Evolutionary conservation across 805 yeast genomes (phyloP).

Genomic region (Sugiyamaella lignohabitans): DNA sequence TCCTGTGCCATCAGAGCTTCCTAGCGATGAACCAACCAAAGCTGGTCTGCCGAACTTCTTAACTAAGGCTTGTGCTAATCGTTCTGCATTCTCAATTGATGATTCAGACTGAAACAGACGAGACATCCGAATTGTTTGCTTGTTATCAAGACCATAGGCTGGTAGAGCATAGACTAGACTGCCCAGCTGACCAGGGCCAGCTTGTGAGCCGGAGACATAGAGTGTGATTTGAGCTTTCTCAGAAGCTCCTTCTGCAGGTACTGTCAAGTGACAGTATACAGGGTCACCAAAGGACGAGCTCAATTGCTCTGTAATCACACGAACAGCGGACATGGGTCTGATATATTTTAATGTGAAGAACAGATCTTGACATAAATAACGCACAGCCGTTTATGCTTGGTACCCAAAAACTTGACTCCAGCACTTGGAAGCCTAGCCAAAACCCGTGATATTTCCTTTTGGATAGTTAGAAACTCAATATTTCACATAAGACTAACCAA

Average conservation of each 20-base stretch:
- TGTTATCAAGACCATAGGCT: background rate
- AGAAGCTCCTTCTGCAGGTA: background rate
- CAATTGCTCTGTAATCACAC: background rate
- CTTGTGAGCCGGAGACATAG: slow-evolving; percentile 2
- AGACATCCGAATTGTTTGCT: slow-evolving; percentile 5
- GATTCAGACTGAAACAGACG: slow-evolving; percentile 11
- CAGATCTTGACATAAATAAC: too few relatives aligned
- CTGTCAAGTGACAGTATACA: background rate
- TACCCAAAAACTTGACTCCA: too few relatives aligned
- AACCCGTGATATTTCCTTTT: too few relatives aligned
- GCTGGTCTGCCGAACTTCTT: slow-evolving; percentile 16
- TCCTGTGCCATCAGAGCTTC: background rate
- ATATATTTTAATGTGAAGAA: background rate
- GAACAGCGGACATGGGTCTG: background rate
- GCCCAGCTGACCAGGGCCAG: slow-evolving; percentile 14
- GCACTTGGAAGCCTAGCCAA: too few relatives aligned
- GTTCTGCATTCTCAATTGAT: slow-evolving; percentile 16
- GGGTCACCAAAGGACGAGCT: background rate
- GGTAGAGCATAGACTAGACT: slow-evolving; percentile 16
- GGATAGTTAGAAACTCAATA: too few relatives aligned
- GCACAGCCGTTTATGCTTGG: too few relatives aligned
- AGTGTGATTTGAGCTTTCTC: slow-evolving; percentile 2
- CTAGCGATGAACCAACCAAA: slow-evolving; percentile 10
- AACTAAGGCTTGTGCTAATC: slow-evolving; percentile 14
- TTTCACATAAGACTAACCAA: too few relatives aligned